Evolutionary conservation across 495 filamentous ascomycete genomes (phyloP).

Genomic region (Podospora anserina): DNA sequence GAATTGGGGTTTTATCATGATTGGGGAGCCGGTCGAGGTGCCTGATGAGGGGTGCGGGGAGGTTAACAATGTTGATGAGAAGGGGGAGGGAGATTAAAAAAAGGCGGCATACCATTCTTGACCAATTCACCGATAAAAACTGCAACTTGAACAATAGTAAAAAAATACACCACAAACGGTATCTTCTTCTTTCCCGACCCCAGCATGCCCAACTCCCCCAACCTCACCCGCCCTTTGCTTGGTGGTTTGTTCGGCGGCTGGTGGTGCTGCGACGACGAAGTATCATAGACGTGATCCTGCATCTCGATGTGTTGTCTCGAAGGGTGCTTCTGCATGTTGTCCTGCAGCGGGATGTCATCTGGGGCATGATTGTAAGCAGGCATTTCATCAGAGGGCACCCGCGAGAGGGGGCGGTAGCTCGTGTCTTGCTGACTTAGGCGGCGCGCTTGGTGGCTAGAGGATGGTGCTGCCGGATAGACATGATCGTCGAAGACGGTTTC

Average conservation of each 20-base stretch:
- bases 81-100: neutral
- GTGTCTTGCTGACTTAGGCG: conserved; percentile 49
- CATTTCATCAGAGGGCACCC: conserved; percentile 37
- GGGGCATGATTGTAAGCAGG: conserved; percentile 40
- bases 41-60: conserved; percentile 34
- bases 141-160: conserved; percentile 71
- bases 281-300: conserved; percentile 52
- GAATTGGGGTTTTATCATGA: conserved; percentile 79
- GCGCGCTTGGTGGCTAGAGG: conserved; percentile 38
- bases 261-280: conserved; percentile 22
- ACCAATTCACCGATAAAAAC: conserved; percentile 92
- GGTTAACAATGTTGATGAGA: conserved; percentile 34
- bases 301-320: conserved; percentile 40
- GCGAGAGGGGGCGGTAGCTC: conserved; percentile 53
- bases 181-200: conserved; percentile 55
- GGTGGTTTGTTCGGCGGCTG: conserved; percentile 4
- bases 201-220: conserved; percentile 49
- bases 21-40: conserved; percentile 67
- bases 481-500: conserved; percentile 60
- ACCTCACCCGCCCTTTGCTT: conserved; percentile 36
- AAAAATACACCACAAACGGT: conserved; percentile 77
- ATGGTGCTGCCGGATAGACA: conserved; percentile 50
- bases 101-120: conserved; percentile 62
- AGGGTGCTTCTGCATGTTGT: conserved; percentile 35
- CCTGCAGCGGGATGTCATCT: conserved; percentile 67